phyloP scores from a whole-genome alignment of 352 stramenopile species.

The Pythium coloratum region DNA sequence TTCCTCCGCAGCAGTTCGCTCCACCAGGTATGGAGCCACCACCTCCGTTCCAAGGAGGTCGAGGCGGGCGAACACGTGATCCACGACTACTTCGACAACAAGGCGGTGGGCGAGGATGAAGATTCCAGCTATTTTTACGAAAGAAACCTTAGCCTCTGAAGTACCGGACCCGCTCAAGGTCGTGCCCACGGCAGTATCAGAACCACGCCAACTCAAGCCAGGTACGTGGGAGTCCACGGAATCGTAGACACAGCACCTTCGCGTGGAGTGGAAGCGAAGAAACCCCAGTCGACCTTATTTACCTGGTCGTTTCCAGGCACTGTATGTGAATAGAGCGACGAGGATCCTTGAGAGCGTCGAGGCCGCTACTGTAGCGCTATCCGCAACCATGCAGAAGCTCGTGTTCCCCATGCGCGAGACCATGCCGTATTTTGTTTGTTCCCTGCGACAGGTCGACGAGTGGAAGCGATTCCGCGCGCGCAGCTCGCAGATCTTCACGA shows the following conservation, averaged over 20 bases:
- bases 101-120: slow-evolving; percentile 12
- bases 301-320: background rate
- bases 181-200: background rate
- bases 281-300: background rate
- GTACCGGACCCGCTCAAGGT: background rate
- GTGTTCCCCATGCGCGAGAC: slow-evolving; percentile 67
- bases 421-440: slow-evolving; percentile 82
- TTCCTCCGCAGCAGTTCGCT: slow-evolving; percentile 3
- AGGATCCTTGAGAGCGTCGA: background rate
- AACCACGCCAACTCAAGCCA: background rate
- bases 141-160: background rate
- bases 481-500: slow-evolving; percentile 48
- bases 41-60: slow-evolving; percentile 10
- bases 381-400: slow-evolving; percentile 38
- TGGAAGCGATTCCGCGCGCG: slow-evolving; percentile 71
- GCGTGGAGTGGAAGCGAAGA: background rate
- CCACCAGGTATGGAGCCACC: slow-evolving; percentile 1
- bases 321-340: background rate
- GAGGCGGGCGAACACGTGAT: slow-evolving; percentile 16
- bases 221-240: background rate
- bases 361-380: background rate
- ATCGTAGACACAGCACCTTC: background rate
- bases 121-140: background rate
- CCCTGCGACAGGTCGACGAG: slow-evolving; percentile 62
- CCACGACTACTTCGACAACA: slow-evolving; percentile 26